Conservation (phyloP, 768 basidiomycete genomes). For the Lactarius pseudohatsudake region DNA sequence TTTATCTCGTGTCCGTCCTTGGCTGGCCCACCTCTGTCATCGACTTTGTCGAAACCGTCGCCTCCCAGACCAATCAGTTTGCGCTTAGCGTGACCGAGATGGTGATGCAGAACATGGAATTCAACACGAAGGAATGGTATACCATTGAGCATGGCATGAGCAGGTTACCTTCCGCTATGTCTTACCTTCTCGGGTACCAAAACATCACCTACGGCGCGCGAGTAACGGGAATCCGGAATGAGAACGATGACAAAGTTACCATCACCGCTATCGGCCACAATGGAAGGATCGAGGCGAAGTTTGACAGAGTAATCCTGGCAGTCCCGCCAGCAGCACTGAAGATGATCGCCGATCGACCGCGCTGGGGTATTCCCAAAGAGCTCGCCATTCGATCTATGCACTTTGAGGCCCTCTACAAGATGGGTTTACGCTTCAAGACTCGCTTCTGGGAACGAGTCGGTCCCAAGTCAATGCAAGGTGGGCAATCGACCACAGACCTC, state of each 20-base stretch:
- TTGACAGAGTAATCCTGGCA: slow-evolving; percentile 31
- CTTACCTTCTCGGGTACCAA: slow-evolving; percentile 26
- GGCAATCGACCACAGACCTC: slow-evolving; percentile 29
- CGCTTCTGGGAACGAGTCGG: slow-evolving; percentile 29
- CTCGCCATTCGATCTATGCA: slow-evolving; percentile 32
- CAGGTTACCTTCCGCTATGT: slow-evolving; percentile 30
- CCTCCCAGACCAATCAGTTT: slow-evolving; percentile 33
- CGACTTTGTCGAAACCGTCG: slow-evolving; percentile 32
- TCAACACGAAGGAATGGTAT: slow-evolving; percentile 29
- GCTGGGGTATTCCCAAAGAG: slow-evolving; percentile 28
- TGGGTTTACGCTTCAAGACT: slow-evolving; percentile 30
- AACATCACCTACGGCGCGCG: slow-evolving; percentile 30
- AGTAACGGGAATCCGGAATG: not conserved
- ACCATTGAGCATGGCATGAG: slow-evolving; percentile 31
- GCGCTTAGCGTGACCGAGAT: slow-evolving; percentile 31
- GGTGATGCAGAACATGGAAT: slow-evolving; percentile 32
- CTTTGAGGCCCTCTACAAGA: slow-evolving; percentile 33
- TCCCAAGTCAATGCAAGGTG: slow-evolving; percentile 11
- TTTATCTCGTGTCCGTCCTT: slow-evolving; percentile 23
- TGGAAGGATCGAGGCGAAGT: slow-evolving; percentile 17
- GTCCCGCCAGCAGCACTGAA: slow-evolving; percentile 32
- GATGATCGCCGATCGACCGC: slow-evolving; percentile 32
- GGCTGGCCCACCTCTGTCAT: slow-evolving; percentile 28
- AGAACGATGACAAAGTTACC: slow-evolving; percentile 19
- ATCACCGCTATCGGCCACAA: slow-evolving; percentile 11